These are phyloP conservation scores for Trichoderma sp. DNA, from an alignment of 2,329 filamentous ascomycete genomes.

Conservation along the genomic window DNA sequence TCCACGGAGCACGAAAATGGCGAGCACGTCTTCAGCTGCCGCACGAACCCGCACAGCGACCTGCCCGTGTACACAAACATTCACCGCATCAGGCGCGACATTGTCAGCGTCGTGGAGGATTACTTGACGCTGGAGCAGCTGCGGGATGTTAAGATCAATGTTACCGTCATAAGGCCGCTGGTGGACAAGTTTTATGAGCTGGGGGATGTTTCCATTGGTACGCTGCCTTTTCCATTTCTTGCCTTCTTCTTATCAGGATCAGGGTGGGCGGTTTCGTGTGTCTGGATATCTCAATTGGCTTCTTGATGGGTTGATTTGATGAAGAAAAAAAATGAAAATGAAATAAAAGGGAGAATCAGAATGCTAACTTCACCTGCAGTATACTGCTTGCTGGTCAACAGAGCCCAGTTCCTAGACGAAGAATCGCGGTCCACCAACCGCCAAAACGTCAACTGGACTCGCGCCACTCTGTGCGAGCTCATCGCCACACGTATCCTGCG, in stretches of 20 bases:
- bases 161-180: slow-evolving; percentile 72
- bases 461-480: slow-evolving; percentile 76
- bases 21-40: slow-evolving; percentile 49
- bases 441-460: slow-evolving; percentile 76
- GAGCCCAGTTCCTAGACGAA: slow-evolving; percentile 74
- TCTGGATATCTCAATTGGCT: neutral
- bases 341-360: neutral
- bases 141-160: slow-evolving; percentile 76
- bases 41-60: slow-evolving; percentile 56
- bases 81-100: slow-evolving; percentile 65
- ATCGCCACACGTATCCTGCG: slow-evolving; percentile 75
- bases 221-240: neutral
- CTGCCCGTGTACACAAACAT: slow-evolving; percentile 76
- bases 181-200: slow-evolving; percentile 81
- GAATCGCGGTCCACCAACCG: slow-evolving; percentile 73
- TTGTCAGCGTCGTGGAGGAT: slow-evolving; percentile 61
- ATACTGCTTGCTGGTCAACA: slow-evolving; percentile 80
- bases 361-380: slow-evolving; percentile 43
- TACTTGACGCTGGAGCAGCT: slow-evolving; percentile 70
- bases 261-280: neutral
- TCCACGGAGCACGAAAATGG: slow-evolving; percentile 32
- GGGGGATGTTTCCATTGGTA: slow-evolving; percentile 74
- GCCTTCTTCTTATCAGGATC: neutral
- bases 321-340: neutral
- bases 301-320: neutral